phyloP scores from a whole-genome alignment of 768 basidiomycete species.

The Rhizopogon vinicolor region DNA sequence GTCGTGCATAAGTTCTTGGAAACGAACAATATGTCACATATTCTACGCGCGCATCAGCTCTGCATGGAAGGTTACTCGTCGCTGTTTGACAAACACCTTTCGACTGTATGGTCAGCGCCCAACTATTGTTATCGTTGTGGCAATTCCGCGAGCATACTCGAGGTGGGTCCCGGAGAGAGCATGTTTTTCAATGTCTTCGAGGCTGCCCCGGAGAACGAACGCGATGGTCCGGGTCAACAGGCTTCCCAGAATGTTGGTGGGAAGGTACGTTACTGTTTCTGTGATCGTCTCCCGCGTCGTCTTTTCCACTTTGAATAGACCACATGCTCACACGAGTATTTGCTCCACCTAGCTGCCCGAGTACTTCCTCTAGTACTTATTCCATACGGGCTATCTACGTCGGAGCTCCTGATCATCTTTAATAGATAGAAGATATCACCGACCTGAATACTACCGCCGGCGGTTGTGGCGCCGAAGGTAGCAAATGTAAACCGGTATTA shows the following conservation, averaged over 20 bases:
- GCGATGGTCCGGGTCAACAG: conserved; percentile 83
- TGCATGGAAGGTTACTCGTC: conserved; percentile 99
- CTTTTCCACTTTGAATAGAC: not conserved
- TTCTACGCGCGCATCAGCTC: conserved; percentile 95
- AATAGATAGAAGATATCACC: too few species aligned
- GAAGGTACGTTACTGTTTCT: conserved; percentile 46
- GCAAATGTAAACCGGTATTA: conserved; percentile 5
- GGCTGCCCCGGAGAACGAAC: conserved; percentile 96
- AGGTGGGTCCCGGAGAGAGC: conserved; percentile 83
- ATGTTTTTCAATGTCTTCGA: conserved; percentile 98
- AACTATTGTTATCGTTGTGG: conserved; percentile 99
- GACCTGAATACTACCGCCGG: conserved; percentile 3
- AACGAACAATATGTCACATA: conserved; percentile 94
- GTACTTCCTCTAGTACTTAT: conserved; percentile 54
- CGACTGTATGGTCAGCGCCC: conserved; percentile 98
- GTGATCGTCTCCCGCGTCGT: not conserved
- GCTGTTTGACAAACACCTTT: conserved; percentile 92
- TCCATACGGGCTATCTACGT: not conserved
- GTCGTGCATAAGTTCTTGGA: conserved; percentile 98
- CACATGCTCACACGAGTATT: not conserved
- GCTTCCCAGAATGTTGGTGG: conserved; percentile 64
- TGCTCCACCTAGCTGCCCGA: conserved; percentile 57
- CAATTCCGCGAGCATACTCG: conserved; percentile 93
- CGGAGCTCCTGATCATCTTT: not conserved
- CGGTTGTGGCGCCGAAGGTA: conserved; percentile 6